Percentiles rank a stretch among this genome's conserved stretches.
phyloP scores from a whole-genome alignment of 2,329 filamentous ascomycete species.

The Periconia sp. region DNA sequence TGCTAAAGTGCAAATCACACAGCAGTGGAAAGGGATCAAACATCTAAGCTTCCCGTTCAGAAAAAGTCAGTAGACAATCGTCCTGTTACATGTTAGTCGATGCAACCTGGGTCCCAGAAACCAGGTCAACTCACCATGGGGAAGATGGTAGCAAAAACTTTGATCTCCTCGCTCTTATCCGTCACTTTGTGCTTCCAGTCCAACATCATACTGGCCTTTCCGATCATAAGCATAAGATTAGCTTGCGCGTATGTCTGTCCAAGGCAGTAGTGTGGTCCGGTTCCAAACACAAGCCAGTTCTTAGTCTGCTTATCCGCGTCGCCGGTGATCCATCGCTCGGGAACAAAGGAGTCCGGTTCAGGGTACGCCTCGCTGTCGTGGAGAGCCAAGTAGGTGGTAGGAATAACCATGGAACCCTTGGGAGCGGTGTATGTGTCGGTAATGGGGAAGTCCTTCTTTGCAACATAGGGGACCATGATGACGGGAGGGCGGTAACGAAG shows the following conservation, averaged over 20 bases:
- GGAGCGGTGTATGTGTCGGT: slow-evolving; percentile 85
- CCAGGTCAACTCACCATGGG: slow-evolving; percentile 69
- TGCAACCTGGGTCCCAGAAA: slow-evolving; percentile 1
- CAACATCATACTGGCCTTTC: slow-evolving; percentile 82
- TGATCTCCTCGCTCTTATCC: slow-evolving; percentile 84
- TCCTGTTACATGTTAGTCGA: slow-evolving; percentile 58
- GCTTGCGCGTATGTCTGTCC: slow-evolving; percentile 89
- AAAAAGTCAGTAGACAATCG: slow-evolving; percentile 78
- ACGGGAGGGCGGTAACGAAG: slow-evolving; percentile 90
- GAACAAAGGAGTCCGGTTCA: slow-evolving; percentile 70
- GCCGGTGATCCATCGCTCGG: slow-evolving; percentile 69
- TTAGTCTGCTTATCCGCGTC: slow-evolving; percentile 89
- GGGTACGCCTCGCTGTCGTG: slow-evolving; percentile 92
- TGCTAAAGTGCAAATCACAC: slow-evolving; percentile 24
- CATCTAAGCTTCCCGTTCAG: slow-evolving; percentile 33
- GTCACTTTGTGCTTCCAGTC: slow-evolving; percentile 92
- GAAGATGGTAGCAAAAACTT: slow-evolving; percentile 98
- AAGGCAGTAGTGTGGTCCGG: slow-evolving; percentile 93
- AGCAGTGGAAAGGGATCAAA: slow-evolving; percentile 8
- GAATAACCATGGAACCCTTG: slow-evolving; percentile 94
- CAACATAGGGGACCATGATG: slow-evolving; percentile 93
- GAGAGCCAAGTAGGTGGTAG: slow-evolving; percentile 85
- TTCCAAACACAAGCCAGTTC: slow-evolving; percentile 97
- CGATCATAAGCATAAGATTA: slow-evolving; percentile 86
- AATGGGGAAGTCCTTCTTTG: slow-evolving; percentile 94